Conservation (phyloP, 345 rosid genomes). For the Hibiscus trionum region DNA sequence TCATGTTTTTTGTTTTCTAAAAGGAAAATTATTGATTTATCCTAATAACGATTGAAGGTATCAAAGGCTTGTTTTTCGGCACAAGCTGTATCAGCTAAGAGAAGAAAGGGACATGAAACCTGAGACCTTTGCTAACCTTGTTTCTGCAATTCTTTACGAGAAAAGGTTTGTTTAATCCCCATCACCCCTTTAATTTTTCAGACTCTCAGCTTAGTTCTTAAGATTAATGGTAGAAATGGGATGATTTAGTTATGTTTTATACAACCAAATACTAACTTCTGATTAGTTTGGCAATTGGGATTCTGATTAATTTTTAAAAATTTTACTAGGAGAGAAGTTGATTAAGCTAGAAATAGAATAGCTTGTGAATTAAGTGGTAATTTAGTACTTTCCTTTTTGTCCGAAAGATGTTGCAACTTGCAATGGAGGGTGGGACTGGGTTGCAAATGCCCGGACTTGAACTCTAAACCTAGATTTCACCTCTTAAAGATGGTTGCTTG, state of each 20-base stretch:
- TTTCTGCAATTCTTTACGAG: conserved; percentile 89
- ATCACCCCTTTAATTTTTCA: neutral
- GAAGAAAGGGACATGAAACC: conserved; percentile 99
- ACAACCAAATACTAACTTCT: neutral
- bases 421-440: neutral
- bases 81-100: conserved; percentile 78
- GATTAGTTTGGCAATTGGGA: neutral
- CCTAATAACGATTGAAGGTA: conserved; percentile 39
- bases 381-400: no score
- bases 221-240: neutral
- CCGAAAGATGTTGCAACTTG: neutral
- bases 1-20: neutral
- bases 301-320: neutral
- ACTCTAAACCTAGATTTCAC: neutral
- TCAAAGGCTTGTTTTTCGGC: conserved; percentile 85
- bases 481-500: neutral
- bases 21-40: neutral
- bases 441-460: neutral
- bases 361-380: neutral
- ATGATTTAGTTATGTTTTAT: neutral
- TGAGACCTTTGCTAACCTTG: conserved; percentile 94
- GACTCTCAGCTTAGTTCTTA: neutral
- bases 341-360: no score
- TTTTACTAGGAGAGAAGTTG: neutral
- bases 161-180: conserved; percentile 51